Conservation (phyloP, 805 yeast genomes). For the Candida chilensis region DNA sequence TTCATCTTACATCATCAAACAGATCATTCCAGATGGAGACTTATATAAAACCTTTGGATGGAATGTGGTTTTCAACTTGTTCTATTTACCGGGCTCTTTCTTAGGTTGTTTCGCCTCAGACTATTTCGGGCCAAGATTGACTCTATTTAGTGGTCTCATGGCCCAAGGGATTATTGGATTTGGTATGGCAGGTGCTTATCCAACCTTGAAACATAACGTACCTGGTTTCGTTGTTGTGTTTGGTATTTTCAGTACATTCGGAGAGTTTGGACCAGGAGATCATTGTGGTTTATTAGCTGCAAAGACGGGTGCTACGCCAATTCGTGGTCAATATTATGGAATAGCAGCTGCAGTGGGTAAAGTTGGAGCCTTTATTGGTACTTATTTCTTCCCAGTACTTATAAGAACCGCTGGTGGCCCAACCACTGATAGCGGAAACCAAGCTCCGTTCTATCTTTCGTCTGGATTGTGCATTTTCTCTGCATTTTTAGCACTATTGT, state of each 20-base stretch:
- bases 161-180: conserved; percentile 75
- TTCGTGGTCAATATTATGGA: conserved; percentile 88
- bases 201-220: conserved; percentile 44
- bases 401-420: conserved; percentile 51
- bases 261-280: conserved; percentile 94
- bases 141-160: conserved; percentile 59
- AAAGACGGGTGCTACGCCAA: conserved; percentile 77
- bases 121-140: conserved; percentile 83
- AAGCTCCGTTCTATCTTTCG: conserved; percentile 77
- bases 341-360: conserved; percentile 90
- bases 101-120: conserved; percentile 81
- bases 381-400: conserved; percentile 81
- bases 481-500: conserved; percentile 59
- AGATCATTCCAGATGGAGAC: conserved; percentile 49
- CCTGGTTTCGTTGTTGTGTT: conserved; percentile 80
- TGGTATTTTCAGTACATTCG: conserved; percentile 80
- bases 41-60: conserved; percentile 79
- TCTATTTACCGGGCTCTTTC: conserved; percentile 86
- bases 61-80: conserved; percentile 82
- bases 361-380: conserved; percentile 87
- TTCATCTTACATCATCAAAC: conserved; percentile 59
- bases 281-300: conserved; percentile 83
- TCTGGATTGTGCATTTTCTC: conserved; percentile 69
- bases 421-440: conserved; percentile 42
- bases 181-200: conserved; percentile 70